Evolutionary conservation across 2,329 filamentous ascomycete genomes (phyloP).

Genomic region (Colletotrichum cordylinicola): DNA sequence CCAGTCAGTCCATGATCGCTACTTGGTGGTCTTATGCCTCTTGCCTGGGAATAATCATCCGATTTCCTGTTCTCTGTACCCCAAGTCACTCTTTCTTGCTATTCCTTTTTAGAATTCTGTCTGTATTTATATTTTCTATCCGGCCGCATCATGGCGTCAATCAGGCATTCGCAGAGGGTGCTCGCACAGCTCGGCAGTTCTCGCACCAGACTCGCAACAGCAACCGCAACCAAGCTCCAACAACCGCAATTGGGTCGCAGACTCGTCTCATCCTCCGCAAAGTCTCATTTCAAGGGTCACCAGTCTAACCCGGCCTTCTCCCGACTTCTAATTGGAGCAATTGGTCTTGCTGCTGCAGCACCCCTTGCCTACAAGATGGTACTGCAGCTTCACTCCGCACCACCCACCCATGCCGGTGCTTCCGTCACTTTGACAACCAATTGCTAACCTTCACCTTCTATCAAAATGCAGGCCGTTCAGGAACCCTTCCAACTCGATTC

Average conservation of each 20-base stretch:
- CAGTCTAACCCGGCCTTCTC: slow-evolving; percentile 6
- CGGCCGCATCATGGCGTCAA: slow-evolving; percentile 8
- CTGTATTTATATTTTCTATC: slow-evolving; percentile 3
- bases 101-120: background rate
- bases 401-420: background rate
- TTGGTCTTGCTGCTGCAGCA: slow-evolving; percentile 55
- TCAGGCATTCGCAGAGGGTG: slow-evolving; percentile 5
- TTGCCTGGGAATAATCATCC: slow-evolving; percentile 14
- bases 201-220: slow-evolving; percentile 7
- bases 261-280: slow-evolving; percentile 18
- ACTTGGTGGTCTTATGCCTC: slow-evolving; percentile 14
- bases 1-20: slow-evolving; percentile 19
- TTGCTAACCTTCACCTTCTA: slow-evolving; percentile 4
- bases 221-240: background rate
- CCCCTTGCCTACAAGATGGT: slow-evolving; percentile 67
- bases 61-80: background rate
- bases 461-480: slow-evolving; percentile 41
- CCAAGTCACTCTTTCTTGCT: slow-evolving; percentile 9
- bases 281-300: slow-evolving; percentile 16
- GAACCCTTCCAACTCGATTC: slow-evolving; percentile 59
- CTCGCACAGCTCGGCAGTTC: slow-evolving; percentile 15
- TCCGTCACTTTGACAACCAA: background rate
- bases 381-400: slow-evolving; percentile 25
- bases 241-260: slow-evolving; percentile 17
- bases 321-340: slow-evolving; percentile 34